Percentiles rank a stretch among this genome's conserved stretches.
These are phyloP conservation scores for Aureobasidium sp. DNA, from an alignment of 2,329 filamentous ascomycete species.

Conservation along the genomic window DNA sequence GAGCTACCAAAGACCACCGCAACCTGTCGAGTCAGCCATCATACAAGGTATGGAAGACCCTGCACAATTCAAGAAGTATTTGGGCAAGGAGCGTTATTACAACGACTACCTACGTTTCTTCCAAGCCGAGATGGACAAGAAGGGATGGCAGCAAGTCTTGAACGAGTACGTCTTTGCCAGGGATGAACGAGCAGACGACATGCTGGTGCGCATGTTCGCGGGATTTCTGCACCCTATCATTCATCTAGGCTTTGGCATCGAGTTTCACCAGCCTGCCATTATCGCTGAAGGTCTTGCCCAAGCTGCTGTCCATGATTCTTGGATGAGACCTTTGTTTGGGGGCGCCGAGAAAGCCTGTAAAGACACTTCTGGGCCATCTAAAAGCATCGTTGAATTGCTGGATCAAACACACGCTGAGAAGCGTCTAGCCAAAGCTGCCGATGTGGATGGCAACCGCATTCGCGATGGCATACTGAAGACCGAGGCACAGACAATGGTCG, in stretches of 20 bases:
- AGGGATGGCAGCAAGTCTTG: constrained; percentile 56
- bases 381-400: constrained; percentile 53
- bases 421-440: constrained; percentile 49
- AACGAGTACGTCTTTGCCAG: constrained; percentile 62
- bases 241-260: constrained; percentile 76
- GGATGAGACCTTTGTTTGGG: constrained; percentile 50
- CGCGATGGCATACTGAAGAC: constrained; percentile 60
- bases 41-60: constrained; percentile 53
- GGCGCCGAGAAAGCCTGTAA: constrained; percentile 43
- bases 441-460: constrained; percentile 56
- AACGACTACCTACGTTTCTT: constrained; percentile 72
- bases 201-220: constrained; percentile 62
- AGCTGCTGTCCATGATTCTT: constrained; percentile 59
- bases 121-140: constrained; percentile 60
- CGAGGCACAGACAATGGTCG: constrained; percentile 56
- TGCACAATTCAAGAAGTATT: constrained; percentile 48
- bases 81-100: constrained; percentile 62
- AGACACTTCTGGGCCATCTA: constrained; percentile 20
- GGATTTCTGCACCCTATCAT: constrained; percentile 75
- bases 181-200: constrained; percentile 57
- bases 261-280: constrained; percentile 74
- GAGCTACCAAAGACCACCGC: constrained; percentile 55
- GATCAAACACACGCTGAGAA: constrained; percentile 51
- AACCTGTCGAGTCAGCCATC: constrained; percentile 41
- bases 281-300: constrained; percentile 75